A percentile compares a stretch with the other conserved stretches of the same genome.
Evolutionary conservation across 768 basidiomycete species (phyloP).

Genomic region (Boletus sp.): DNA sequence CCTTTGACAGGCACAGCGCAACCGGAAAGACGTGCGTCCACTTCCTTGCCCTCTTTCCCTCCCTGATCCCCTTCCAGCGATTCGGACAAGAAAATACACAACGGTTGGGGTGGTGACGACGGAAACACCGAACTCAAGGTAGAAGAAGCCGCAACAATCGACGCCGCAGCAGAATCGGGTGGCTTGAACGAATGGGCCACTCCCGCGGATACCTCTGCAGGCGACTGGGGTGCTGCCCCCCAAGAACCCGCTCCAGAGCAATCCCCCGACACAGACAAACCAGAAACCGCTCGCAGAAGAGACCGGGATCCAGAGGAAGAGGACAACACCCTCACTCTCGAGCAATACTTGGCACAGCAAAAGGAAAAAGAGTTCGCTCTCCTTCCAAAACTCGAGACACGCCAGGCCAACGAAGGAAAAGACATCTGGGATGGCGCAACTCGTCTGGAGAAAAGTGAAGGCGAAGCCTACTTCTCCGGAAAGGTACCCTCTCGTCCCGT

Average conservation of each 20-base stretch:
- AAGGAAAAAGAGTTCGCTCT: slow-evolving; percentile 54
- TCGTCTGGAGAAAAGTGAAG: slow-evolving; percentile 62
- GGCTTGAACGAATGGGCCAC: slow-evolving; percentile 38
- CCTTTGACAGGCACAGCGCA: slow-evolving; percentile 83
- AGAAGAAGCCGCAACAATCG: slow-evolving; percentile 71
- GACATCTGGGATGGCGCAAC: slow-evolving; percentile 73
- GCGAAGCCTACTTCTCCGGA: slow-evolving; percentile 79
- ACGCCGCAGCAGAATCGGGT: slow-evolving; percentile 57
- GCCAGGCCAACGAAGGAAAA: slow-evolving; percentile 81
- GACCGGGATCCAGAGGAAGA: slow-evolving; percentile 78
- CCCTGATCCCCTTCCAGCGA: slow-evolving; percentile 52
- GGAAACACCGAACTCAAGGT: slow-evolving; percentile 78
- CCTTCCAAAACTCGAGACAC: slow-evolving; percentile 76
- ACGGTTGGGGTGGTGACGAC: slow-evolving; percentile 94
- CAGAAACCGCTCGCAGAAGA: slow-evolving; percentile 40
- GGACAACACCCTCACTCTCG: slow-evolving; percentile 91
- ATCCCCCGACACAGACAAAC: slow-evolving; percentile 37
- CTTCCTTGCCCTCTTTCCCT: background rate
- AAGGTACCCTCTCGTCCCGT: slow-evolving; percentile 57
- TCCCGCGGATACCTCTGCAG: slow-evolving; percentile 28
- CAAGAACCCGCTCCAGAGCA: slow-evolving; percentile 29
- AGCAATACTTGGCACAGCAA: slow-evolving; percentile 87
- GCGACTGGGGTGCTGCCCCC: slow-evolving; percentile 39
- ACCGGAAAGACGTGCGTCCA: slow-evolving; percentile 75
- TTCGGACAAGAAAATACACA: slow-evolving; percentile 91